A percentile compares a stretch with the other conserved stretches of the same genome.
Conservation (phyloP, 768 basidiomycete genomes). For the Tylopilus plumbeoviolaceoides region DNA sequence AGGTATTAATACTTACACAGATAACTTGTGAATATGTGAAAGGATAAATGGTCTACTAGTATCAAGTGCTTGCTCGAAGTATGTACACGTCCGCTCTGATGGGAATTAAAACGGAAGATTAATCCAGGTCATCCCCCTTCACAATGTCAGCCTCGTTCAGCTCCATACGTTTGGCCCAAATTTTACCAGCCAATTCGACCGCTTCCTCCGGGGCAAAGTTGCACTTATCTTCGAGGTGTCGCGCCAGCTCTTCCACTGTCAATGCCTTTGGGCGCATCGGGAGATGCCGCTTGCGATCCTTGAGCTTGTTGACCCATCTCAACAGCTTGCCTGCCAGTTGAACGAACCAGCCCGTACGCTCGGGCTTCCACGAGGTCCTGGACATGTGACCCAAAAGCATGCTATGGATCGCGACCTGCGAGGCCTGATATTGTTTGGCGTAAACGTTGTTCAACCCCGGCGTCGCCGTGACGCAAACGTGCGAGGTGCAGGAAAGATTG, state of each 20-base stretch:
- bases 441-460: slow-evolving; percentile 20
- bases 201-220: slow-evolving; percentile 12
- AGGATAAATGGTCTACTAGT: no score
- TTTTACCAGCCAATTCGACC: slow-evolving; percentile 10
- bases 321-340: slow-evolving; percentile 18
- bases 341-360: slow-evolving; percentile 18
- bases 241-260: slow-evolving; percentile 14
- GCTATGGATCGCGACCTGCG: slow-evolving; percentile 22
- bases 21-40: no score
- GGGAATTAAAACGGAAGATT: no score
- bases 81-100: neutral
- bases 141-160: neutral
- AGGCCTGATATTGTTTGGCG: slow-evolving; percentile 29
- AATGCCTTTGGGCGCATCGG: neutral
- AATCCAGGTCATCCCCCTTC: neutral
- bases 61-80: no score
- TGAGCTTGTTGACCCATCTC: slow-evolving; percentile 15
- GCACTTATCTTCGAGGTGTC: slow-evolving; percentile 15
- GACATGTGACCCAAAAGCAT: slow-evolving; percentile 20
- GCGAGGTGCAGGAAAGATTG: slow-evolving; percentile 22
- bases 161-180: slow-evolving; percentile 16
- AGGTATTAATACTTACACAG: no score
- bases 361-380: slow-evolving; percentile 18
- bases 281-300: neutral
- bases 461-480: slow-evolving; percentile 38